A percentile compares a stretch with the other conserved stretches of the same genome.
Evolutionary conservation across 2,329 filamentous ascomycete genomes (phyloP).

Genomic region (Zasmidium angulare): DNA sequence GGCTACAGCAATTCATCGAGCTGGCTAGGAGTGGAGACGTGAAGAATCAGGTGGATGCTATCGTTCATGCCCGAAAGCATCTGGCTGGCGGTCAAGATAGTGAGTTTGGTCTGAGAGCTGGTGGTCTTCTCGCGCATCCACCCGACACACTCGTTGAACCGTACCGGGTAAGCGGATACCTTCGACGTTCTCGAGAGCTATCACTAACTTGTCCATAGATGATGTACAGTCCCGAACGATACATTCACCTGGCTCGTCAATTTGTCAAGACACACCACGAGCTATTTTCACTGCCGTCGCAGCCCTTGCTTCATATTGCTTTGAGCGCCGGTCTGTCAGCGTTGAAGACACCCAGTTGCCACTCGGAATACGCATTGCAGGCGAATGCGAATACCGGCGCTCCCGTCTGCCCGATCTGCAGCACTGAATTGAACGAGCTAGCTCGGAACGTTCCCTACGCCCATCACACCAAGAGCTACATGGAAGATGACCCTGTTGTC

Average conservation of each 20-base stretch:
- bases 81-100: constrained; percentile 68
- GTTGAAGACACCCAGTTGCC: constrained; percentile 92
- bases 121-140: constrained; percentile 75
- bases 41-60: constrained; percentile 70
- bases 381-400: constrained; percentile 63
- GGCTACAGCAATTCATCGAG: constrained; percentile 93
- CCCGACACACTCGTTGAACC: constrained; percentile 60
- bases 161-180: constrained; percentile 52
- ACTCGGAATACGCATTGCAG: constrained; percentile 63
- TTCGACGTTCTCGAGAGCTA: neutral
- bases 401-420: constrained; percentile 91
- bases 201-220: constrained; percentile 49
- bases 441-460: constrained; percentile 89
- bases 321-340: constrained; percentile 88
- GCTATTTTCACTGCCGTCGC: constrained; percentile 76
- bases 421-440: constrained; percentile 88
- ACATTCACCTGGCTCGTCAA: constrained; percentile 71
- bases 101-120: constrained; percentile 70
- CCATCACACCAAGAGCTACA: constrained; percentile 89
- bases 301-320: constrained; percentile 85
- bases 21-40: constrained; percentile 69
- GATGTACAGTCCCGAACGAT: constrained; percentile 72
- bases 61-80: constrained; percentile 78
- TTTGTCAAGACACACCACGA: constrained; percentile 86
- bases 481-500: constrained; percentile 82